Percentiles rank a stretch among this genome's conserved stretches.
Evolutionary conservation across 805 yeast species (phyloP).

Genomic region (Nakazawaea ernobii): DNA sequence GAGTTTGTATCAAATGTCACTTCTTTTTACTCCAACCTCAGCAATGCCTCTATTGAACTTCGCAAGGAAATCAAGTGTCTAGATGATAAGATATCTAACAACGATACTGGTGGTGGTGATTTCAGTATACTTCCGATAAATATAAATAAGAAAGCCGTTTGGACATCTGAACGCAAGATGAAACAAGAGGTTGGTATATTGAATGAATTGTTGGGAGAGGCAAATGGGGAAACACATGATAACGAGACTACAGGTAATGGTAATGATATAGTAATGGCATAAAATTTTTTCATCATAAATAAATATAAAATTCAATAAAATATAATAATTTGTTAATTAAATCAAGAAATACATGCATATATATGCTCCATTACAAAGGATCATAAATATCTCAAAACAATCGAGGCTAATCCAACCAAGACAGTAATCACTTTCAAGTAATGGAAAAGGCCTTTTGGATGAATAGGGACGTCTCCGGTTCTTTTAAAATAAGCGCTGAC

Average conservation of each 20-base stretch:
- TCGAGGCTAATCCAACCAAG: neutral
- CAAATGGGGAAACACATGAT: neutral
- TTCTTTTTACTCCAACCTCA: slow-evolving; percentile 47
- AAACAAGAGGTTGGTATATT: slow-evolving; percentile 36
- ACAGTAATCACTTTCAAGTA: neutral
- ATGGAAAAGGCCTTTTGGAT: neutral
- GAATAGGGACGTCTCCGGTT: slow-evolving; percentile 23
- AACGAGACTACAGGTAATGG: neutral
- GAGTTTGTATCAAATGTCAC: slow-evolving; percentile 39
- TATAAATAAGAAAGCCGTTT: slow-evolving; percentile 65
- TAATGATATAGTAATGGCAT: neutral
- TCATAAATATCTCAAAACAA: neutral
- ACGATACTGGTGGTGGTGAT: slow-evolving; percentile 27
- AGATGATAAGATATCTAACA: slow-evolving; percentile 53
- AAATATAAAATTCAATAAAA: neutral
- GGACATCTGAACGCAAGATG: slow-evolving; percentile 56
- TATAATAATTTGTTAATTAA: neutral
- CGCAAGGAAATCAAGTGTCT: slow-evolving; percentile 62
- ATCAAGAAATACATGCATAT: neutral
- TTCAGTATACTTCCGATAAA: slow-evolving; percentile 52
- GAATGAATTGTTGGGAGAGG: slow-evolving; percentile 19
- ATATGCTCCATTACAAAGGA: neutral
- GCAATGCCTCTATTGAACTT: slow-evolving; percentile 51
- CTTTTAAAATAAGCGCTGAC: slow-evolving; percentile 30
- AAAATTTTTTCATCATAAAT: neutral